A percentile compares a stretch with the other conserved stretches of the same genome.
These are phyloP conservation scores for Metschnikowia amazonensis DNA, from an alignment of 805 yeast genomes.

Conservation along the genomic window DNA sequence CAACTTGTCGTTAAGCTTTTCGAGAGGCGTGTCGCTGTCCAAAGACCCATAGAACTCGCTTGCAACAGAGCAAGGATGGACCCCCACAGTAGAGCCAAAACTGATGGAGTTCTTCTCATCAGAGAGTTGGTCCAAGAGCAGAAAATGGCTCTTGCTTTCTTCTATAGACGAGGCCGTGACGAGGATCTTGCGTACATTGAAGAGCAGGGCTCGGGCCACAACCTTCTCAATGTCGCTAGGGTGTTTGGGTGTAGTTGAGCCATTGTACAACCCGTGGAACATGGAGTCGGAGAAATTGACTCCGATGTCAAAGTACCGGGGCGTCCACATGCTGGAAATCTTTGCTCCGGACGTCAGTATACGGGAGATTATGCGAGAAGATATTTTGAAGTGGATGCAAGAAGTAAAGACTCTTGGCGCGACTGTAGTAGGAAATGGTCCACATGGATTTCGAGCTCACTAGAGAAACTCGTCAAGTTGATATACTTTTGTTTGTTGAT, in stretches of 20 bases:
- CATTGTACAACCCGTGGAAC: constrained; percentile 80
- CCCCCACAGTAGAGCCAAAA: constrained; percentile 75
- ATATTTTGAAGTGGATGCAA: background rate
- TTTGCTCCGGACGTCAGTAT: background rate
- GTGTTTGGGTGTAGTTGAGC: constrained; percentile 53
- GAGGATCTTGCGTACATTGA: constrained; percentile 65
- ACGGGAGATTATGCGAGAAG: background rate
- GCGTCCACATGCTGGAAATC: constrained; percentile 27
- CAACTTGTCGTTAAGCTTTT: constrained; percentile 41
- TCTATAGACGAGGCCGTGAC: constrained; percentile 77
- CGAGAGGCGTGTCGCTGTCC: constrained; percentile 35
- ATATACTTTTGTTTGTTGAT: too few species aligned
- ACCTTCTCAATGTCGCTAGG: constrained; percentile 62
- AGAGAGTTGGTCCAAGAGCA: constrained; percentile 39
- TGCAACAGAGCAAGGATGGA: constrained; percentile 87
- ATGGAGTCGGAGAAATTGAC: constrained; percentile 86
- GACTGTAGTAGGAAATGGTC: too few species aligned
- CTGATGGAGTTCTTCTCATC: background rate
- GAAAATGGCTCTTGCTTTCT: constrained; percentile 63
- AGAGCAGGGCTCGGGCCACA: constrained; percentile 58
- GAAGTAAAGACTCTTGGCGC: too few species aligned
- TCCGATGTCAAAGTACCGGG: constrained; percentile 44
- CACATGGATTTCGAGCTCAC: too few species aligned
- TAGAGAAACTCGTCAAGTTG: too few species aligned
- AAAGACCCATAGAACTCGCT: constrained; percentile 32